Percentiles rank a stretch among this genome's conserved stretches.
Conservation (phyloP, 805 yeast species). For the Yarrowia alimentaria region DNA sequence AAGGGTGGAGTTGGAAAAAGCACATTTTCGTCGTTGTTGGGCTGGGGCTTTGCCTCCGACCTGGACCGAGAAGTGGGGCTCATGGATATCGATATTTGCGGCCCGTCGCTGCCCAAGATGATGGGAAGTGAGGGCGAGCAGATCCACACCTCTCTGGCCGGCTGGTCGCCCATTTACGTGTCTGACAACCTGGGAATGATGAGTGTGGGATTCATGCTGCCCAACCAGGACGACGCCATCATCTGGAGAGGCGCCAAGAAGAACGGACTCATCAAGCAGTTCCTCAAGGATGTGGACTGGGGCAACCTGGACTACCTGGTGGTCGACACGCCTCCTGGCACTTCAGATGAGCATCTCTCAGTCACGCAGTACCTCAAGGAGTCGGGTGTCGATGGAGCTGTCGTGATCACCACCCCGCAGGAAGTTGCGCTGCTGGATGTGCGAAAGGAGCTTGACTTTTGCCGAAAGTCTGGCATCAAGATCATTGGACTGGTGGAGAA, state of each 20-base stretch:
- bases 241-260: constrained; percentile 98
- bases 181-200: constrained; percentile 92
- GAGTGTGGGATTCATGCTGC: constrained; percentile 94
- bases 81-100: constrained; percentile 96
- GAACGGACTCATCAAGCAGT: constrained; percentile 88
- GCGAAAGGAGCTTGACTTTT: constrained; percentile 91
- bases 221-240: constrained; percentile 87
- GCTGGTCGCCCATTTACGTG: constrained; percentile 96
- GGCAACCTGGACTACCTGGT: constrained; percentile 75
- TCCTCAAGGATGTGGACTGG: constrained; percentile 94
- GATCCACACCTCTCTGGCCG: constrained; percentile 83
- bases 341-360: constrained; percentile 93
- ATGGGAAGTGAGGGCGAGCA: constrained; percentile 85
- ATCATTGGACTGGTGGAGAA: constrained; percentile 91
- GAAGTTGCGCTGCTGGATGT: constrained; percentile 95
- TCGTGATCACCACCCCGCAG: constrained; percentile 94
- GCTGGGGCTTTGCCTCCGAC: constrained; percentile 86
- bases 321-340: constrained; percentile 98
- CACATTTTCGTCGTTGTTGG: constrained; percentile 91
- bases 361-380: constrained; percentile 85
- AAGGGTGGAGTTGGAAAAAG: constrained; percentile 95
- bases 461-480: constrained; percentile 83
- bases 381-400: constrained; percentile 91
- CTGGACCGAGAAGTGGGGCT: constrained; percentile 86
- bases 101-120: constrained; percentile 95